Conservation (phyloP, 306 rosid genomes). For the Trichosanthes cucumerina region DNA sequence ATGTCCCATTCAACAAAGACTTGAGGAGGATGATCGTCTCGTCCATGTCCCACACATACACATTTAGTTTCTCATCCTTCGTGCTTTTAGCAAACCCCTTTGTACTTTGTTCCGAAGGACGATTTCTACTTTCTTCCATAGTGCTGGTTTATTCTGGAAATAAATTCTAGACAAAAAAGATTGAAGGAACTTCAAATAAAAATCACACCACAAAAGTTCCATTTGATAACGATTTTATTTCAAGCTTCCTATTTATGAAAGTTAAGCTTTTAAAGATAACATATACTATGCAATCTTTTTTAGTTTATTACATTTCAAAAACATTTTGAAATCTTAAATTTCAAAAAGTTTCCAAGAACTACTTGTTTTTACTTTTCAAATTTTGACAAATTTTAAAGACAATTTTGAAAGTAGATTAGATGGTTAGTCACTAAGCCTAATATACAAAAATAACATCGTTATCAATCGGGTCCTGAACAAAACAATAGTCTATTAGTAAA, state of each 20-base stretch:
- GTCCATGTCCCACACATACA: slow-evolving; percentile 89
- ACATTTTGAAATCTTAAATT: neutral
- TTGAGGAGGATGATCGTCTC: slow-evolving; percentile 85
- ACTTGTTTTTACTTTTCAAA: neutral
- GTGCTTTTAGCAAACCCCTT: slow-evolving; percentile 15
- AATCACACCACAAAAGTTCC: neutral
- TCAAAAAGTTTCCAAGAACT: neutral
- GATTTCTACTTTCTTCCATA: slow-evolving; percentile 37
- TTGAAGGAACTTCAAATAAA: neutral
- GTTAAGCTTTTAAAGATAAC: neutral
- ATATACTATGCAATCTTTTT: neutral
- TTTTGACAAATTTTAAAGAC: neutral
- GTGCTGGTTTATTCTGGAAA: neutral
- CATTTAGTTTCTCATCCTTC: slow-evolving; percentile 36
- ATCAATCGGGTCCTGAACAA: neutral
- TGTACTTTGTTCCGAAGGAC: slow-evolving; percentile 16
- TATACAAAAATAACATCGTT: neutral
- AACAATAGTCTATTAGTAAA: neutral
- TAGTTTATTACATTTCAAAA: neutral
- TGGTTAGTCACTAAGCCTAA: neutral
- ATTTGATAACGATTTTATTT: neutral
- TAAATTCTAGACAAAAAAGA: neutral
- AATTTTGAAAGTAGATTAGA: neutral
- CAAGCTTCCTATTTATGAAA: neutral
- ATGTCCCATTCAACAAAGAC: slow-evolving; percentile 69